phyloP scores from a whole-genome alignment of 768 basidiomycete genomes.

The Symmetrospora coprosmae region DNA sequence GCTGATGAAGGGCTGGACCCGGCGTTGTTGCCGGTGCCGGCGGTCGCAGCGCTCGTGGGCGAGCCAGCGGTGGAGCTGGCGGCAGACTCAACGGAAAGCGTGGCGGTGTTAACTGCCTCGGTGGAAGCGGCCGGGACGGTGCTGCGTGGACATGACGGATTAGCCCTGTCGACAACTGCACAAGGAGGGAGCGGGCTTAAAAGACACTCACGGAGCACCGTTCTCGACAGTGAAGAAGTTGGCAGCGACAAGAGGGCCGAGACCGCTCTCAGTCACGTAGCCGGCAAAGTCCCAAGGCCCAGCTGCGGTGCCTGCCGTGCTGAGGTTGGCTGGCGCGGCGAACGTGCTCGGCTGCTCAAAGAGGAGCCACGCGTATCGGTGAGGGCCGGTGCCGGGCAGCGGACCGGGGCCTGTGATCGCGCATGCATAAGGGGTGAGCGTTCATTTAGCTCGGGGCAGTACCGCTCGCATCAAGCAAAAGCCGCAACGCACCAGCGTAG shows the following conservation, averaged over 20 bases:
- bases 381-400: background rate
- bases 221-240: slow-evolving; percentile 24
- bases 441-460: background rate
- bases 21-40: background rate
- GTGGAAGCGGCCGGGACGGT: background rate
- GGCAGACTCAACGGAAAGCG: background rate
- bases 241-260: slow-evolving; percentile 21
- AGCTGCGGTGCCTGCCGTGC: background rate
- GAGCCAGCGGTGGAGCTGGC: too few species aligned
- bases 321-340: slow-evolving; percentile 15
- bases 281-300: slow-evolving; percentile 14
- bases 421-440: background rate
- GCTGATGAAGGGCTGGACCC: background rate
- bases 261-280: slow-evolving; percentile 6
- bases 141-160: background rate
- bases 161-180: background rate
- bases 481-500: slow-evolving; percentile 5
- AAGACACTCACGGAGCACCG: slow-evolving; percentile 3
- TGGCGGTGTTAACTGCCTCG: slow-evolving; percentile 8
- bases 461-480: background rate
- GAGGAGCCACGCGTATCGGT: slow-evolving; percentile 22
- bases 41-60: background rate
- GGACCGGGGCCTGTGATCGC: slow-evolving; percentile 2
- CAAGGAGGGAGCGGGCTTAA: background rate
- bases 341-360: slow-evolving; percentile 23